Percentiles rank a stretch among this genome's conserved stretches.
phyloP scores from a whole-genome alignment of 192 early-diverging fungal genomes.

The Pilobolus umbonatus region DNA sequence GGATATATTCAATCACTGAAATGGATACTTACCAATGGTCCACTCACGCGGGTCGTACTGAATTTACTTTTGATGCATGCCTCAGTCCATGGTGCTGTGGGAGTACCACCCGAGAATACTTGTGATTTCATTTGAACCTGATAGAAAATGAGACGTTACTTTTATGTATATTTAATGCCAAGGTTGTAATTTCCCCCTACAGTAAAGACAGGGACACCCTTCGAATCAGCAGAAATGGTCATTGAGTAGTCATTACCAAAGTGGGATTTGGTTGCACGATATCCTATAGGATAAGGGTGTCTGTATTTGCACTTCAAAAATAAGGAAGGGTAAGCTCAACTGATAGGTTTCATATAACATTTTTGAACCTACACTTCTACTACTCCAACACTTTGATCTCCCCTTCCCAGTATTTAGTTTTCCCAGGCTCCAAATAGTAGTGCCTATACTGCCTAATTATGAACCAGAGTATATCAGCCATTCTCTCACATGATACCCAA shows the following conservation, averaged over 20 bases:
- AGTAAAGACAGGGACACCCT: conserved; percentile 39
- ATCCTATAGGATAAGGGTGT: conserved; percentile 53
- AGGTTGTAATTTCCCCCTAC: background rate
- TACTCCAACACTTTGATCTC: conserved; percentile 44
- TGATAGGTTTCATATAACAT: background rate
- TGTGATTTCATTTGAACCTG: conserved; percentile 40
- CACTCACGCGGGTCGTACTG: conserved; percentile 47
- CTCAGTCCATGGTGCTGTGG: conserved; percentile 52
- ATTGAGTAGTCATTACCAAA: conserved; percentile 48
- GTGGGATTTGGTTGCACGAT: conserved; percentile 41
- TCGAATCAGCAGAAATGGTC: conserved; percentile 36
- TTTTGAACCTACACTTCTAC: conserved; percentile 38
- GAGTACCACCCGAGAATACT: conserved; percentile 37
- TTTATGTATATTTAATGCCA: background rate
- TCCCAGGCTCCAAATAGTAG: conserved; percentile 49
- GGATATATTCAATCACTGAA: too few species aligned
- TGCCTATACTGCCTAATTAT: conserved; percentile 40
- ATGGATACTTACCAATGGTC: conserved; percentile 41
- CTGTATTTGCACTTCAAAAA: conserved; percentile 35
- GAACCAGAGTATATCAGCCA: background rate
- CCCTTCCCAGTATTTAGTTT: conserved; percentile 35
- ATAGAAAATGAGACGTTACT: too few species aligned
- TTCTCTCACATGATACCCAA: background rate
- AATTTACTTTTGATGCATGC: conserved; percentile 44
- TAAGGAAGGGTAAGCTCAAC: too few species aligned